Evolutionary conservation across 192 early-diverging fungal genomes (phyloP).

Genomic region (Umbelopsis sp.): DNA sequence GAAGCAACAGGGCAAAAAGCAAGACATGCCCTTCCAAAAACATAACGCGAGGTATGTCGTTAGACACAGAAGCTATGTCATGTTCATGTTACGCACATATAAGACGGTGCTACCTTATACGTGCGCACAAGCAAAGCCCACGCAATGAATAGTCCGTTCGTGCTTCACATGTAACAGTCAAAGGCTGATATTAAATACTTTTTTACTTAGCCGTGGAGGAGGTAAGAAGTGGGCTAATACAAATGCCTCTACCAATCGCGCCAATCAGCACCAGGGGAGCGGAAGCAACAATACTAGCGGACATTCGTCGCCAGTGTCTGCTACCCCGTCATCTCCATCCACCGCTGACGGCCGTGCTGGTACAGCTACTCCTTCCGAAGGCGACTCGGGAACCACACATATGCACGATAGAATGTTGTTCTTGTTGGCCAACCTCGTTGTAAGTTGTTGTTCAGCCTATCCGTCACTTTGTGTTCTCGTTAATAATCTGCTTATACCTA

Average conservation of each 20-base stretch:
- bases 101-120: background rate
- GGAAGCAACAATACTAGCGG: constrained; percentile 18
- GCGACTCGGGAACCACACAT: constrained; percentile 35
- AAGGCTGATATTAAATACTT: too few species aligned
- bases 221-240: constrained; percentile 14
- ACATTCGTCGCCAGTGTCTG: constrained; percentile 8
- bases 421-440: constrained; percentile 65
- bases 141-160: too few species aligned
- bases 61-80: background rate
- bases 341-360: background rate
- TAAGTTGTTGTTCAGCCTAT: constrained; percentile 36
- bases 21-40: constrained; percentile 22
- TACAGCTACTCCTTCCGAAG: background rate
- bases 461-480: background rate
- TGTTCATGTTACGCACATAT: background rate
- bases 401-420: constrained; percentile 72
- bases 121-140: background rate
- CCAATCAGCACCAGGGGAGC: background rate
- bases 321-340: constrained; percentile 12
- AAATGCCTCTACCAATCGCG: background rate
- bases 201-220: constrained; percentile 1
- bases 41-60: constrained; percentile 6
- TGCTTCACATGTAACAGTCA: too few species aligned
- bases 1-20: constrained; percentile 23
- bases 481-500: background rate